These are phyloP conservation scores for Fusarium redolens DNA, from an alignment of 2,329 filamentous ascomycete genomes.

Conservation along the genomic window DNA sequence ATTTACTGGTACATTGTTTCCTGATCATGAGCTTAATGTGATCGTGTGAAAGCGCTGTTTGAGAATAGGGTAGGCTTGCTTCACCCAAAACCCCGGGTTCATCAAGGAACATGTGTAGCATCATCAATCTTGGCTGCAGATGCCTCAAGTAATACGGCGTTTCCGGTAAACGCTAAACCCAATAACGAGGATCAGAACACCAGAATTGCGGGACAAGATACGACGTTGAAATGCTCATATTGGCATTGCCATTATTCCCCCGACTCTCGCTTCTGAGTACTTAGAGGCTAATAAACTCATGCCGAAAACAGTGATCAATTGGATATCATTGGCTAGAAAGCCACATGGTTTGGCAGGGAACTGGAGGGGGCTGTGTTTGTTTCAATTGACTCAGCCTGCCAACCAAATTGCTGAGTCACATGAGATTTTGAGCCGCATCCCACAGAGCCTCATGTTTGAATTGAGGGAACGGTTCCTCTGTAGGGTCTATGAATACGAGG, in stretches of 20 bases:
- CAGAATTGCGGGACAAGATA: neutral
- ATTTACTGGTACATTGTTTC: neutral
- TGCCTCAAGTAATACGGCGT: neutral
- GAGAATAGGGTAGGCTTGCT: neutral
- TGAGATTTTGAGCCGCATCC: neutral
- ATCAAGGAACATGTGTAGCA: neutral
- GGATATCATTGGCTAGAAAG: neutral
- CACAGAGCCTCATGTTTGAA: neutral
- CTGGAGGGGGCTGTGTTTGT: neutral
- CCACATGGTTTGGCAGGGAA: neutral
- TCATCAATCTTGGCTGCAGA: neutral
- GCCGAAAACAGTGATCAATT: neutral
- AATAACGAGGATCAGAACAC: too few relatives aligned
- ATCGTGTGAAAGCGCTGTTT: neutral
- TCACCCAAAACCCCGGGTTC: neutral
- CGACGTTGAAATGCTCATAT: constrained; percentile 6
- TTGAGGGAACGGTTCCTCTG: neutral
- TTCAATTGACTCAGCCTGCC: neutral
- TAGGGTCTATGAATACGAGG: neutral
- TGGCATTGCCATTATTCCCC: neutral
- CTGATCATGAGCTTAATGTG: neutral
- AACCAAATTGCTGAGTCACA: neutral
- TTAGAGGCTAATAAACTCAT: neutral
- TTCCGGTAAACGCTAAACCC: neutral
- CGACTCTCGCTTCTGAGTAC: neutral